Evolutionary conservation across 2,329 filamentous ascomycete species (phyloP).

Genomic region (Geosmithia morbida): DNA sequence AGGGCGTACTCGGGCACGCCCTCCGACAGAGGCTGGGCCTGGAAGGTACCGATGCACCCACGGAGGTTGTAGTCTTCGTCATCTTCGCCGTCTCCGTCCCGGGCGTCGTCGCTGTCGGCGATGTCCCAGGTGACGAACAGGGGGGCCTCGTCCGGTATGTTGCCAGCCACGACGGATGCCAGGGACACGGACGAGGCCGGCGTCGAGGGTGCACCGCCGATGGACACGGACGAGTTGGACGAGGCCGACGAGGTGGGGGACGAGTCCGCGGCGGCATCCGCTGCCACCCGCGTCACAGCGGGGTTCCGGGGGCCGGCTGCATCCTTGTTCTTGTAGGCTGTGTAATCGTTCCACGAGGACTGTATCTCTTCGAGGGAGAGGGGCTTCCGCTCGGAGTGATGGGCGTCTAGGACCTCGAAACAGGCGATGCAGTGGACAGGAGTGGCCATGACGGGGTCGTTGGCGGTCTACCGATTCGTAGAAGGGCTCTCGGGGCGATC

Average conservation of each 20-base stretch:
- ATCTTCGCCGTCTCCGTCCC: conserved; percentile 8
- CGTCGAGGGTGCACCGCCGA: conserved; percentile 27
- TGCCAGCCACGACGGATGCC: conserved; percentile 8
- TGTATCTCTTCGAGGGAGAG: conserved; percentile 56
- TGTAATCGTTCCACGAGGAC: conserved; percentile 40
- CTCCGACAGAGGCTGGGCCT: conserved; percentile 54
- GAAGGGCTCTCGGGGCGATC: not conserved
- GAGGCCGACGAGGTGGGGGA: conserved; percentile 20
- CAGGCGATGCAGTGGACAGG: conserved; percentile 79
- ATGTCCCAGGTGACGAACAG: conserved; percentile 96
- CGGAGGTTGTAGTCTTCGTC: conserved; percentile 53
- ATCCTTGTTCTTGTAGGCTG: conserved; percentile 6
- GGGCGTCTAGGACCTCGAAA: conserved; percentile 73
- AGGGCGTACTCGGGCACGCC: conserved; percentile 72
- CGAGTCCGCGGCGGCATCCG: conserved; percentile 10
- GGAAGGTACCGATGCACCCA: conserved; percentile 95
- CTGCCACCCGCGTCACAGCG: conserved; percentile 23
- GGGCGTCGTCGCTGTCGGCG: conserved; percentile 17
- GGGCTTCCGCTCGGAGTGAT: conserved; percentile 55
- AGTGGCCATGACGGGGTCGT: conserved; percentile 71
- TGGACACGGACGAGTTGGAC: conserved; percentile 19
- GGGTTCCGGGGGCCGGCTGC: conserved; percentile 18
- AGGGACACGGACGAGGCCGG: conserved; percentile 24
- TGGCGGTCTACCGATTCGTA: no score
- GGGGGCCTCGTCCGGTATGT: conserved; percentile 40